These are phyloP conservation scores for Ogataea naganishii DNA, from an alignment of 805 yeast genomes.

Conservation along the genomic window DNA sequence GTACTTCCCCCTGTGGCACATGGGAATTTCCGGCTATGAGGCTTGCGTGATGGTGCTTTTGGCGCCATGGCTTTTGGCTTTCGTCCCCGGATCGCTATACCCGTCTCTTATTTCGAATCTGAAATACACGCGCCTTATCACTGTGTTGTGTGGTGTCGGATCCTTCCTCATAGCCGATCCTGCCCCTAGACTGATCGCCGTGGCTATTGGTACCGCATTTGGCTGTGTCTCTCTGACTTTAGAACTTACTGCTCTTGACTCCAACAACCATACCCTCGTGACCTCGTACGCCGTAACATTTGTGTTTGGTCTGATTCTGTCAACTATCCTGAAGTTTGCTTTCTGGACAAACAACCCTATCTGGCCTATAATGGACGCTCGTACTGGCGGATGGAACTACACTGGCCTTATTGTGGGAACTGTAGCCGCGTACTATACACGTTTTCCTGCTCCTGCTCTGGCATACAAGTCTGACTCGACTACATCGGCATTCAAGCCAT, in stretches of 20 bases:
- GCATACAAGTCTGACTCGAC: not conserved
- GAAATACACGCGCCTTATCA: too few relatives aligned
- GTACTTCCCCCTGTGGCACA: conserved; percentile 97
- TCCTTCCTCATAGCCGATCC: conserved; percentile 66
- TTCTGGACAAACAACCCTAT: conserved; percentile 84
- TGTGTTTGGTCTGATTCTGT: conserved; percentile 60
- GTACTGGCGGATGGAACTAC: conserved; percentile 80
- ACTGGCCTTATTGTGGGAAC: conserved; percentile 60
- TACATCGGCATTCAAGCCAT: conserved; percentile 23
- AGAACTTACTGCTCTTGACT: conserved; percentile 36
- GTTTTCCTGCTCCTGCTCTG: conserved; percentile 8
- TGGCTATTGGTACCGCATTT: conserved; percentile 60
- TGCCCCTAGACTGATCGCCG: conserved; percentile 53
- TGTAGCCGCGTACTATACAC: conserved; percentile 53
- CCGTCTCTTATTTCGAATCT: conserved; percentile 20
- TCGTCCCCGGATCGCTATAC: conserved; percentile 25
- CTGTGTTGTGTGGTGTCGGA: conserved; percentile 64
- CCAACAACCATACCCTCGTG: conserved; percentile 15
- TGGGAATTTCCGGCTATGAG: conserved; percentile 97
- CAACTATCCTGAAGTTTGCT: conserved; percentile 69
- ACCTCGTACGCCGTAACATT: conserved; percentile 48
- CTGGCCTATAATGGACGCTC: conserved; percentile 88
- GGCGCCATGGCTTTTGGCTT: conserved; percentile 45
- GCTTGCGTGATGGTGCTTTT: conserved; percentile 50
- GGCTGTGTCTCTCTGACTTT: conserved; percentile 50